Base-by-base conservation (phyloP, 225 moss, liverwort and hornwort species). In the Pseudoscleropodium purum region DNA sequence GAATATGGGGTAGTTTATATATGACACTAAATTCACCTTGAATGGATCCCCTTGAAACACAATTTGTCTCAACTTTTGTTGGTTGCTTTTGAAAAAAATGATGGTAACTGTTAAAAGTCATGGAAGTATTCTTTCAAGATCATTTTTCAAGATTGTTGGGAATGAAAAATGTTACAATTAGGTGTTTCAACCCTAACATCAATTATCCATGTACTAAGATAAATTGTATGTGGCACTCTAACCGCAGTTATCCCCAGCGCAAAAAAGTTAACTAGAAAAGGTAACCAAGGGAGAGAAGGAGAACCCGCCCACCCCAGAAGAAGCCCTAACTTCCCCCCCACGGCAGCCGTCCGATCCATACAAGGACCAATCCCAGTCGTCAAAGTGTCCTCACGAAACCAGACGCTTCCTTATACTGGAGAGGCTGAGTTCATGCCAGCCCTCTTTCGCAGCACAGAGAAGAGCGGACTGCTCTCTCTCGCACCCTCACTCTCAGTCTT, bases 381-480 rank as follows among this genome's bases (percentile, higher is more conserved):
- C 79, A 57, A 79, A 79, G 57, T 5, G 27, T 79, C n/a, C 17
- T 79, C 57, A 11, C n/a, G 29, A 60, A 39, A 11, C 18, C 59
- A 59, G 24, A 39, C 39, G n/a, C 79, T 59, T 29, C 18, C 79
- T 29, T 59, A 80, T 80, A 80, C 80, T 39, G 29, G 80, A 27
- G 59, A 80, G 57, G 18, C 60, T 11, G 27, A 12, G 1, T 18
- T 12, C 0, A 0, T 1, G 18, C 0, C 0, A 18, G 29, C 5
- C 6, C 64, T 62, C 89, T 91, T 89, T 65, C 33, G 52, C 30
- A 57, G 23, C 65, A 59, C 8, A 49, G 92, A 91, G 91, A 70
- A 83, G 92, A 87, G 91, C 89, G 1, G 72, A 18, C 41, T 82
- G 92, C 92, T 89, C 91, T 88, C 85, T 62, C 84, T 59, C 49